Base-by-base conservation (phyloP, 768 basidiomycete genomes). In the Boletus edulis region DNA sequence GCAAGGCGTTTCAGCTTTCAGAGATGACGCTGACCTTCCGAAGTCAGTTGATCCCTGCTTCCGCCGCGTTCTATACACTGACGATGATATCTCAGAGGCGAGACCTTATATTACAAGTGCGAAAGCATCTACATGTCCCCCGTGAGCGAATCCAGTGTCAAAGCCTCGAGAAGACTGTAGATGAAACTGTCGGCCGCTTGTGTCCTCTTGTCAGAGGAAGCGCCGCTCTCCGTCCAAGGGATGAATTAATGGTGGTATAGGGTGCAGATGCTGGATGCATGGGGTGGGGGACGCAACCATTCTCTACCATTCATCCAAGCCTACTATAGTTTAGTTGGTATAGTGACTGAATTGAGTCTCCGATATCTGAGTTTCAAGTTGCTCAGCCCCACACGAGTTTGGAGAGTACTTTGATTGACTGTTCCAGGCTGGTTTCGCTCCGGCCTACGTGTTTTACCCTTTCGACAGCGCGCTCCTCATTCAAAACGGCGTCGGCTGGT, bases 401-500 rank as follows among this genome's bases (percentile, higher is more conserved):
- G 54, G 57, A 31, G 54, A 53, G 52, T 22, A 63, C 59, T 40
- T 61, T 52, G 61, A 62, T 55, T 67, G 61, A 59, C 56, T 20
- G 54, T 59, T 61, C 39, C 60, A 62, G 67, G 71, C 70, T 71
- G 69, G 49, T 61, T 58, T 60, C 42, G 57, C 60, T 62, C 69
- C 60, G 66, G 70, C 67, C 70, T 62, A 68, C 60, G 54, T 55
- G 58, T 69, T 66, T 65, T 67, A 73, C 73, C 74, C 73, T 68
- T 52, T 61, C 57, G 45, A 66, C 64, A 73, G 52, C 60, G 50
- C 42, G 43, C 62, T 62, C 52, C 38, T 66, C 34, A 55, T 60
- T 35, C 66, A 84, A 85, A 85, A 85, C 84, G 83, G 82, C 84
- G 78, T 82, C 83, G 73, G 78, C 79, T 77, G 78, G 80, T 81